phyloP scores from a whole-genome alignment of 805 yeast genomes.

The Candida gorgasii region DNA sequence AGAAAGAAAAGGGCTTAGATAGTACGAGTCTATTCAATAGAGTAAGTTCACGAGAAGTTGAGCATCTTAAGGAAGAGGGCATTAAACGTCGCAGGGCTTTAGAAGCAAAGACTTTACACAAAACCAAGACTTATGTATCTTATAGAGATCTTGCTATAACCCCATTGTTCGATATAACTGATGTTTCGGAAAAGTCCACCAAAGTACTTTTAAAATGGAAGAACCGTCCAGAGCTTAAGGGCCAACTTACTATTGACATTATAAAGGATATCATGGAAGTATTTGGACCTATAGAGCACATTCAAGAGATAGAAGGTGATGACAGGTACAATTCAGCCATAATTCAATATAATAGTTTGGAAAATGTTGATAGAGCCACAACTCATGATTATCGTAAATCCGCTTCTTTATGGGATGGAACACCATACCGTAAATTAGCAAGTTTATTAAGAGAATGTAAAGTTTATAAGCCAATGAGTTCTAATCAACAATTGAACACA shows the following conservation, averaged over 20 bases:
- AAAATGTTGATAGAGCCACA: slow-evolving; percentile 35
- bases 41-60: slow-evolving; percentile 13
- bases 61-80: slow-evolving; percentile 29
- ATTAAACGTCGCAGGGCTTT: slow-evolving; percentile 22
- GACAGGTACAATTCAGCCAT: slow-evolving; percentile 28
- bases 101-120: slow-evolving; percentile 19
- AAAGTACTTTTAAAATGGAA: slow-evolving; percentile 44
- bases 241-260: slow-evolving; percentile 29
- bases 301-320: slow-evolving; percentile 2
- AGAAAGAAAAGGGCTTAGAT: slow-evolving; percentile 19
- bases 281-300: slow-evolving; percentile 40
- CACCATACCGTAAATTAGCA: slow-evolving; percentile 45
- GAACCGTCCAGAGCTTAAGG: slow-evolving; percentile 35
- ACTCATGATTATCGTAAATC: slow-evolving; percentile 43
- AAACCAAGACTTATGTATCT: slow-evolving; percentile 19
- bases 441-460: slow-evolving; percentile 44
- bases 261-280: slow-evolving; percentile 43
- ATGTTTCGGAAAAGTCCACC: slow-evolving; percentile 3
- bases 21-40: slow-evolving; percentile 7
- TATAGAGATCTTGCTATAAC: slow-evolving; percentile 19
- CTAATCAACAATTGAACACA: background rate
- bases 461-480: slow-evolving; percentile 2
- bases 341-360: slow-evolving; percentile 28
- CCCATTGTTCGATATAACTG: slow-evolving; percentile 1
- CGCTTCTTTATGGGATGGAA: slow-evolving; percentile 48